phyloP scores from a whole-genome alignment of 2,329 filamentous ascomycete species.

The Mollisiaceae sp. region DNA sequence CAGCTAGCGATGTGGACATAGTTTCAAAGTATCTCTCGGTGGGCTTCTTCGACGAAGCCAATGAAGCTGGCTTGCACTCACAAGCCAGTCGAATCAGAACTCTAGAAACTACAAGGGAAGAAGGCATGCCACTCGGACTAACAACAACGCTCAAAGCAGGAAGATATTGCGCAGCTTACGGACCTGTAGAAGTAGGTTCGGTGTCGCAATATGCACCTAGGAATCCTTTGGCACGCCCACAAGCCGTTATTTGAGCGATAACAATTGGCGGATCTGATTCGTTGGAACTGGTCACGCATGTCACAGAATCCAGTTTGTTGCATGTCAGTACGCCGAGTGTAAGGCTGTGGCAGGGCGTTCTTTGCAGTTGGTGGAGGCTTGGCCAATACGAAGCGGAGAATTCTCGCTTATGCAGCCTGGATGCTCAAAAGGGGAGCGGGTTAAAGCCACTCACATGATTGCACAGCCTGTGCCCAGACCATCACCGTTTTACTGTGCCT shows the following conservation, averaged over 20 bases:
- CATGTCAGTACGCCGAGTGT: slow-evolving; percentile 2
- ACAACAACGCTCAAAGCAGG: not conserved
- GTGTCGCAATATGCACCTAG: not conserved
- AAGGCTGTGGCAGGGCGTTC: slow-evolving; percentile 8
- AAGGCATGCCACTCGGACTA: not conserved
- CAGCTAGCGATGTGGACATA: not conserved
- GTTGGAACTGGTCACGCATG: not conserved
- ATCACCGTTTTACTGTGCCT: not conserved
- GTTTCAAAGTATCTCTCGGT: not conserved
- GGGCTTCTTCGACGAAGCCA: no score
- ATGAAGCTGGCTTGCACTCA: not conserved
- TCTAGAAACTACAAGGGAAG: not conserved
- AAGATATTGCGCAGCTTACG: slow-evolving; percentile 1
- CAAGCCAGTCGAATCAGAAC: not conserved
- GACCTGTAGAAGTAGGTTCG: not conserved
- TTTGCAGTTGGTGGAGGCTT: not conserved
- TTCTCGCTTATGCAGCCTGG: not conserved
- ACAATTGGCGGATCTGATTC: not conserved
- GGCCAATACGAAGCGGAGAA: not conserved
- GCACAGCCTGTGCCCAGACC: not conserved
- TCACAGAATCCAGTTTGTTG: not conserved
- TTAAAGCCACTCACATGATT: not conserved
- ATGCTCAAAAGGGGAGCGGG: not conserved
- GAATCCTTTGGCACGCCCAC: not conserved
- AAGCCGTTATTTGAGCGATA: slow-evolving; percentile 5